A percentile compares a stretch with the other conserved stretches of the same genome.
Evolutionary conservation across 768 basidiomycete genomes (phyloP).

Genomic region (Amanita thiersii): DNA sequence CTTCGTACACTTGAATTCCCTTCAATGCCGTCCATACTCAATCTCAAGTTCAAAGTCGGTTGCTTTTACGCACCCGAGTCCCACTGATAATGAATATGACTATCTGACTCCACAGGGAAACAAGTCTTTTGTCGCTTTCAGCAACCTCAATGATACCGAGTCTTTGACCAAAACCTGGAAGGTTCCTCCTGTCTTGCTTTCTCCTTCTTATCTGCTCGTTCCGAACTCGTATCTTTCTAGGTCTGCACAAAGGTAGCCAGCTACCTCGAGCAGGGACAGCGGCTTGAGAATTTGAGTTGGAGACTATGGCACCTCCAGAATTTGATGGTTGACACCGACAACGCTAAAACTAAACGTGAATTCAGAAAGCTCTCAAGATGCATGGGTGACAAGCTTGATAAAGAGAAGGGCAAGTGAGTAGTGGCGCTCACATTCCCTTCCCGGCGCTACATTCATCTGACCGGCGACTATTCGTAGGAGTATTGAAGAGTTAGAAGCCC

Average conservation of each 20-base stretch:
- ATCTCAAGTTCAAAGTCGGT: constrained; percentile 77
- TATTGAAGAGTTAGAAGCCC: constrained; percentile 80
- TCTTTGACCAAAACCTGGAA: constrained; percentile 89
- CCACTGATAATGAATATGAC: neutral
- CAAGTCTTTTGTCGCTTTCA: constrained; percentile 92
- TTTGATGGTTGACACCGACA: constrained; percentile 87
- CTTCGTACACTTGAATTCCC: constrained; percentile 8
- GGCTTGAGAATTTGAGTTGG: constrained; percentile 90
- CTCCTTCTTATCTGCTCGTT: constrained; percentile 7
- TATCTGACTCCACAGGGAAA: constrained; percentile 55
- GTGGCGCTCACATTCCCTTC: constrained; percentile 1
- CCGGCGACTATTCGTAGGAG: constrained; percentile 40
- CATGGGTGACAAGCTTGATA: constrained; percentile 90
- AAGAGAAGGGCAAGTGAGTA: constrained; percentile 85
- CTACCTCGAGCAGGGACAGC: constrained; percentile 85
- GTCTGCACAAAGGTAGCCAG: constrained; percentile 88
- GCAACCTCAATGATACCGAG: constrained; percentile 79
- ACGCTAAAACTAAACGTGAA: constrained; percentile 81
- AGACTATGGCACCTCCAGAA: constrained; percentile 89
- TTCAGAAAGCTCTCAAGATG: constrained; percentile 83
- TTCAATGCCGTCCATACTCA: constrained; percentile 73
- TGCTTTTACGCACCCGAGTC: constrained; percentile 3
- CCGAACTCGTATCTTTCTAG: constrained; percentile 24
- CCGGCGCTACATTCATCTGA: constrained; percentile 17
- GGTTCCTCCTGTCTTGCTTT: constrained; percentile 30